Conservation (phyloP, 139 green algal genomes). For the Mychonastes homosphaera region DNA sequence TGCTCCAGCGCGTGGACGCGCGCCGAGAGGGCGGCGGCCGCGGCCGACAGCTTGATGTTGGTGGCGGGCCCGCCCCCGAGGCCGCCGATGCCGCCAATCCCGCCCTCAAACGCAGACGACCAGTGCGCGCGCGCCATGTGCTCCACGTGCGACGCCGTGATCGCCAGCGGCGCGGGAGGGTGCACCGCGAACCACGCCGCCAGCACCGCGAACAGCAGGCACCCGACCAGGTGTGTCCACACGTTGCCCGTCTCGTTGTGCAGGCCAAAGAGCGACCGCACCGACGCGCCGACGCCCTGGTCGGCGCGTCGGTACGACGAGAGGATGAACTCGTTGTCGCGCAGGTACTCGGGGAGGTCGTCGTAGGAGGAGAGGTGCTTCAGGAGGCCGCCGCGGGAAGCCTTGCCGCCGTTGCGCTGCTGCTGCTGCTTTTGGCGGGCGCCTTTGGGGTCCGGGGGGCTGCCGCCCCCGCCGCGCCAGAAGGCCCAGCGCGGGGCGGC, state of each 20-base stretch:
- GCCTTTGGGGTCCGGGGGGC: not conserved
- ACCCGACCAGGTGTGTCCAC: constrained; percentile 74
- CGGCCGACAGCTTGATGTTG: constrained; percentile 18
- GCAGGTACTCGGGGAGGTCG: constrained; percentile 49
- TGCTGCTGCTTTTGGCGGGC: not conserved
- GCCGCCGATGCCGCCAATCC: not conserved
- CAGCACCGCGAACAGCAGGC: constrained; percentile 53
- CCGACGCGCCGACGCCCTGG: constrained; percentile 33
- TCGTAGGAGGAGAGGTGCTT: constrained; percentile 15
- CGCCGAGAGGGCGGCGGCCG: constrained; percentile 6
- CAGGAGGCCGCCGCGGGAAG: not conserved
- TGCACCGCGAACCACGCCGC: constrained; percentile 35
- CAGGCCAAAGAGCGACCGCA: constrained; percentile 68
- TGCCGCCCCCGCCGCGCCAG: not conserved
- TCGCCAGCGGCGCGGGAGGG: constrained; percentile 34
- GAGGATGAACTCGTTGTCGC: constrained; percentile 82
- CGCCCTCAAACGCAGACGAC: constrained; percentile 10
- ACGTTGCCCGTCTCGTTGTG: constrained; percentile 96
- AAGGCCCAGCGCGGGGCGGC: not conserved
- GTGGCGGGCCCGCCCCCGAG: not conserved
- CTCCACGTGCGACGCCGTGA: constrained; percentile 38
- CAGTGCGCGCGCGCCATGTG: constrained; percentile 23
- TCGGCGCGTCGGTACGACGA: constrained; percentile 52
- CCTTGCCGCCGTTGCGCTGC: constrained; percentile 1
- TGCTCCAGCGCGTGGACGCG: constrained; percentile 20